These are phyloP conservation scores for Albugo laibachii DNA, from an alignment of 352 stramenopile genomes.

Conservation along the genomic window DNA sequence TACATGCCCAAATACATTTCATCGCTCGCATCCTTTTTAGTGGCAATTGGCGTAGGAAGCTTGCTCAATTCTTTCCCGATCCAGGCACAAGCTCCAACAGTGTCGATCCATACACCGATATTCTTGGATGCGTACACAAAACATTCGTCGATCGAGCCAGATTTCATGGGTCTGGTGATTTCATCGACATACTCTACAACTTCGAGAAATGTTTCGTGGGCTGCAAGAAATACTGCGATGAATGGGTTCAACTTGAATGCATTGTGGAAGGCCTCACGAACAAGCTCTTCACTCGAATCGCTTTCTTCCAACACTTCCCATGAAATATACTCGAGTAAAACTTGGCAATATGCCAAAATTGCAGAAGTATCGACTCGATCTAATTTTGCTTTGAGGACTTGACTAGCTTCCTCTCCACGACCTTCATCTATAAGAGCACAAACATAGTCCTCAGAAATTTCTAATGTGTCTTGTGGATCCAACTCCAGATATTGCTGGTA, in stretches of 20 bases:
- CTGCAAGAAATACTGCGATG: slow-evolving; percentile 59
- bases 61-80: slow-evolving; percentile 63
- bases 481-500: slow-evolving; percentile 65
- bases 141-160: slow-evolving; percentile 68
- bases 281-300: slow-evolving; percentile 53
- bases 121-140: slow-evolving; percentile 63
- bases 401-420: slow-evolving; percentile 40
- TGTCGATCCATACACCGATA: slow-evolving; percentile 73
- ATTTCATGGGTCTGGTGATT: slow-evolving; percentile 32
- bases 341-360: slow-evolving; percentile 60
- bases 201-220: slow-evolving; percentile 60
- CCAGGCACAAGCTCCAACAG: slow-evolving; percentile 56
- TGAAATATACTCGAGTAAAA: slow-evolving; percentile 75
- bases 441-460: slow-evolving; percentile 41
- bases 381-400: slow-evolving; percentile 26
- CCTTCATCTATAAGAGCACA: slow-evolving; percentile 70
- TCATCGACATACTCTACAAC: slow-evolving; percentile 72
- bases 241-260: slow-evolving; percentile 65
- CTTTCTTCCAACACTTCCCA: slow-evolving; percentile 75
- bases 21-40: slow-evolving; percentile 28
- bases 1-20: slow-evolving; percentile 82
- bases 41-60: slow-evolving; percentile 21
- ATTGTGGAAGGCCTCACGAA: slow-evolving; percentile 42
- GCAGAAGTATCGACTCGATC: slow-evolving; percentile 29
- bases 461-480: slow-evolving; percentile 34